phyloP scores from a whole-genome alignment of 257 asterid genomes.

The Capsicum rhomboideum region DNA sequence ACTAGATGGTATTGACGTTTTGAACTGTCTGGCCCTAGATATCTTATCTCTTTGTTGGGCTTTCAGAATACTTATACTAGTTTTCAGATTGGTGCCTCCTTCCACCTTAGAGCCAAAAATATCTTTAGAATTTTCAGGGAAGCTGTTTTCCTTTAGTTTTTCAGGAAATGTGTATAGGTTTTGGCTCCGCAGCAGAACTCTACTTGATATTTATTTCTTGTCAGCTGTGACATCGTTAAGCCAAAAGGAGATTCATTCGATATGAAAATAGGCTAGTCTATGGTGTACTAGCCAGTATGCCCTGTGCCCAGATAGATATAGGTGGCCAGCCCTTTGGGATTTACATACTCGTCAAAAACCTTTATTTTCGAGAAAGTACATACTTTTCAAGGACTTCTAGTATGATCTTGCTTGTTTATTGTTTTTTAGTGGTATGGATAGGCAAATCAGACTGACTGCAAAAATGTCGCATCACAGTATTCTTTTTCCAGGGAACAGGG shows the following conservation, averaged over 20 bases:
- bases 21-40: background rate
- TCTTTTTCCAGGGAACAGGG: background rate
- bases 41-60: no score
- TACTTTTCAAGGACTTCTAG: background rate
- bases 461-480: background rate
- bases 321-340: background rate
- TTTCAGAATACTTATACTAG: no score
- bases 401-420: background rate
- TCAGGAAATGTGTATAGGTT: background rate
- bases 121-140: background rate
- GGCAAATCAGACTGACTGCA: background rate
- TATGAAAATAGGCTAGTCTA: background rate
- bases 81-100: background rate
- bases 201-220: background rate
- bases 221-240: background rate
- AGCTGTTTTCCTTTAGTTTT: background rate
- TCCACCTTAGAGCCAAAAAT: background rate
- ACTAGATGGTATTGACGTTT: background rate
- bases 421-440: background rate
- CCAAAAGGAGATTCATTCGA: background rate
- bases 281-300: background rate
- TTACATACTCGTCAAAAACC: background rate
- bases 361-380: background rate
- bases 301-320: background rate
- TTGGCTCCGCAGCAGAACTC: background rate